Evolutionary conservation across 2,329 filamentous ascomycete species (phyloP), one percentile per base, ranked within the genome.

Genomic region (Epichloe sylvatica): DNA sequence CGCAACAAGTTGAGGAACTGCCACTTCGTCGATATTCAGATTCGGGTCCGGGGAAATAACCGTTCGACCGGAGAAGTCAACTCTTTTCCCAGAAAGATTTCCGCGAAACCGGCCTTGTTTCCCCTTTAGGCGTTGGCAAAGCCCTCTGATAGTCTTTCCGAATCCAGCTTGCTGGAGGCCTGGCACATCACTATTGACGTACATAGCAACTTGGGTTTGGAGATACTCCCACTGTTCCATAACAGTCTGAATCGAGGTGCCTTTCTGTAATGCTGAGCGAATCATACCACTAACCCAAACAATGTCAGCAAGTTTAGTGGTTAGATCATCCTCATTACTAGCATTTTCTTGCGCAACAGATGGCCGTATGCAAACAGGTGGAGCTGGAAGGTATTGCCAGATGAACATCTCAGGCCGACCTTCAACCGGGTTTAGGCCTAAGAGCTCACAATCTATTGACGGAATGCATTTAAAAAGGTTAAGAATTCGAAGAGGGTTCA

Each of bases 21-120:
- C 91, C 36, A 98, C 92, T 66, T 98, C 83, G 57, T 97, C 88
- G 55, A 98, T 88, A 17, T 85, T 82, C 45, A 98, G 67, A 59
- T 98, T 98, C 3, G 92, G 92, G 66, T 98, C 92, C 0, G 92
- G 92, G 92, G 90, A 95, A 66, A 98, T 98, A 66, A 98, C 92
- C 0, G 92, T 98, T 64, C 92, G 82, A 17, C 89, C 92, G 11
- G 92, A 98, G 67, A 97, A 98, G 64, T 98, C 91, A 49, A 98
- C 92, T 76, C 92, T 91, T 68, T 98, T 98, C 63, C 92, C 92
- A 0, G 91, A 97, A 52, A 98, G 68, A 60, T 98, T 98, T 51
- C 94, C 92, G 69, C 92, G 84, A 68, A 98, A 98, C 49, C 92
- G 86, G 49, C 92, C 92, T 62, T 97, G 91, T 62, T 98, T 98